These are phyloP conservation scores for Lentinus polychrous DNA, from an alignment of 1,284 basidiomycete genomes.

Conservation along the genomic window DNA sequence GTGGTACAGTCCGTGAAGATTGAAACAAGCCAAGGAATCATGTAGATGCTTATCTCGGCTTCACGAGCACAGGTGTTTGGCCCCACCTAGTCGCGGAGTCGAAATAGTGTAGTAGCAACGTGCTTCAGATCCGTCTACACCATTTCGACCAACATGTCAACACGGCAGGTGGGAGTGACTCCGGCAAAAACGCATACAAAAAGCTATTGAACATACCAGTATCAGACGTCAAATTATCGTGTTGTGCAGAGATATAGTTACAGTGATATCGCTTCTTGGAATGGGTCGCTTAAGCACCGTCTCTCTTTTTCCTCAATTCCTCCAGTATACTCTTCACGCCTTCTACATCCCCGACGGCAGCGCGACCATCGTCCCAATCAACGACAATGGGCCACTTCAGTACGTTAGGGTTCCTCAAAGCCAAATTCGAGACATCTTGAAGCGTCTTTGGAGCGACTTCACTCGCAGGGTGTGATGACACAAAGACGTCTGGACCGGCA, in stretches of 20 bases:
- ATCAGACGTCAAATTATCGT: background rate
- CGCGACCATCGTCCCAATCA: conserved; percentile 66
- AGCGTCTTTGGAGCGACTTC: conserved; percentile 30
- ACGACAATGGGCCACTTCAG: conserved; percentile 77
- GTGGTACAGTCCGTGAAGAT: too few relatives aligned
- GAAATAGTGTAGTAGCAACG: too few relatives aligned
- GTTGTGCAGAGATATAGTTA: background rate
- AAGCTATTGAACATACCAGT: too few relatives aligned
- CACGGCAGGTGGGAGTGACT: too few relatives aligned
- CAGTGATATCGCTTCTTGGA: too few relatives aligned
- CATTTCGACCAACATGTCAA: too few relatives aligned
- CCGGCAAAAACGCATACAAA: too few relatives aligned
- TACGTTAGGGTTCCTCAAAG: conserved; percentile 43
- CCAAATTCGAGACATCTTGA: conserved; percentile 44
- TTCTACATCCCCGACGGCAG: conserved; percentile 58
- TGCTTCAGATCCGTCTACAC: too few relatives aligned
- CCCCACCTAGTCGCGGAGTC: too few relatives aligned
- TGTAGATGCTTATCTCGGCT: too few relatives aligned
- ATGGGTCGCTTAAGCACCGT: conserved; percentile 36
- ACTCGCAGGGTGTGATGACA: conserved; percentile 45
- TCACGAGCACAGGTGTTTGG: too few relatives aligned
- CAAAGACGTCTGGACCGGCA: conserved; percentile 29
- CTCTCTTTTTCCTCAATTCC: conserved; percentile 50
- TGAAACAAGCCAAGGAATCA: too few relatives aligned
- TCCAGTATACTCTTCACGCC: conserved; percentile 61